Evolutionary conservation across 2,329 filamentous ascomycete genomes (phyloP), one percentile per base, ranked within the genome.

Genomic region (Talaromyces albobiverticillius): DNA sequence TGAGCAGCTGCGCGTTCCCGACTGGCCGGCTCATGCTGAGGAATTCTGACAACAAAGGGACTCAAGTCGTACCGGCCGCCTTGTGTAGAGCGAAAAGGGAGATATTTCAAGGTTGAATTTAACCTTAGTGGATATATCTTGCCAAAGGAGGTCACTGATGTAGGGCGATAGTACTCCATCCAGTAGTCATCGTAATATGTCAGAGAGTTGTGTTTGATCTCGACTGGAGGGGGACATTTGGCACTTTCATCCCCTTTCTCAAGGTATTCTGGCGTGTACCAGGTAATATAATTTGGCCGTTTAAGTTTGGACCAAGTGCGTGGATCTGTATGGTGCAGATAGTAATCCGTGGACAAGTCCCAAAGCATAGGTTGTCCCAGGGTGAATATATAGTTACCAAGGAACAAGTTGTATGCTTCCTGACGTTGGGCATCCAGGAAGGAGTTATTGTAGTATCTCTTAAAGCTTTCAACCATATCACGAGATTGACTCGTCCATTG

Each of bases 391-490:
- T 99, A 99, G 66, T 97, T 96, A 6, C 94, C 94, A 1, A 99
- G 81, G 66, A 99, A 99, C 9, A 99, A 78, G 62, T 99, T 99
- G 71, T 97, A 97, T 0, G 94, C 94, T 72, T 99, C 94, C 72
- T 99, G 94, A 29, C 94, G 85, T 68, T 99, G 94, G n/a, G 88
- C 92, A 70, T 99, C 94, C 8, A 99, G 82, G 69, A 99, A 99
- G 0, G 93, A 95, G 67, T 99, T 99, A 74, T 97, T 96, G 72
- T 99, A 99, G 71, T 97, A 99, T 25, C 94, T 84, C 71, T 97
- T 99, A 78, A 99, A 96, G 69, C 90, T 96, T 74, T 99, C 94
- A 20, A 99, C 92, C 93, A 99, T 97, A 70, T 99, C 94, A 61
- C 94, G 83, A 2, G 93, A 96, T 70, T 96, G 91, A 63, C 90